Conservation (phyloP, 83 land plant genomes). For the Picea mariana region DNA sequence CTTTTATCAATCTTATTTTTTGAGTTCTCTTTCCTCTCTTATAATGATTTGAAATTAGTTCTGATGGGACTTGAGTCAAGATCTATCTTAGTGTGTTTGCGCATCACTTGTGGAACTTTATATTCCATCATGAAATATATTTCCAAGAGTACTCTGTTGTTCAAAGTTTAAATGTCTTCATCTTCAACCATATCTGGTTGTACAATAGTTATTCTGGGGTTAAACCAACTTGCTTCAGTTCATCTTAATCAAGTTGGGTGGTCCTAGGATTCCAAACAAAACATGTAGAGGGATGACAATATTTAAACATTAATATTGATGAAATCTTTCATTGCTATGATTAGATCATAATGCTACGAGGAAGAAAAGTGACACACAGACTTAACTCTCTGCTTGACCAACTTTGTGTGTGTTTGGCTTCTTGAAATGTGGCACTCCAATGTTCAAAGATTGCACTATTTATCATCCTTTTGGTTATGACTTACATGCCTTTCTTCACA, state of each 20-base stretch:
- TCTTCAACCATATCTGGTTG: not conserved
- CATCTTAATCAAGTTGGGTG: not conserved
- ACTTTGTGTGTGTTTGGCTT: not conserved
- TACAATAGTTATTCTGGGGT: not conserved
- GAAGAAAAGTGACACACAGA: not conserved
- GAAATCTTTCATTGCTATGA: too few species aligned
- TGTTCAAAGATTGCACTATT: not conserved
- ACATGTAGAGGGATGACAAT: too few species aligned
- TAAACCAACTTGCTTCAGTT: not conserved
- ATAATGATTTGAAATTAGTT: too few species aligned
- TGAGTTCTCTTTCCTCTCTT: too few species aligned
- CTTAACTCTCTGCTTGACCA: not conserved
- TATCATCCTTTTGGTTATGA: not conserved
- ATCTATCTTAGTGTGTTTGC: not conserved
- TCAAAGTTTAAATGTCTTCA: not conserved
- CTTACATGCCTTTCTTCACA: conserved; percentile 21
- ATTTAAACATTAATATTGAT: too few species aligned
- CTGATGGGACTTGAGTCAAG: too few species aligned
- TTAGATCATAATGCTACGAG: too few species aligned
- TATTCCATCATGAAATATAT: not conserved
- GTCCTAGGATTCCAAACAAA: too few species aligned
- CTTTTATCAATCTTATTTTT: too few species aligned
- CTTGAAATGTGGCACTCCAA: not conserved
- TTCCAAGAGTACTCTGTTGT: not conserved
- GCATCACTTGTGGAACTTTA: not conserved